Percentiles rank a stretch among this genome's conserved stretches.
Evolutionary conservation across 768 basidiomycete species (phyloP).

Genomic region (Amanita rimosa): DNA sequence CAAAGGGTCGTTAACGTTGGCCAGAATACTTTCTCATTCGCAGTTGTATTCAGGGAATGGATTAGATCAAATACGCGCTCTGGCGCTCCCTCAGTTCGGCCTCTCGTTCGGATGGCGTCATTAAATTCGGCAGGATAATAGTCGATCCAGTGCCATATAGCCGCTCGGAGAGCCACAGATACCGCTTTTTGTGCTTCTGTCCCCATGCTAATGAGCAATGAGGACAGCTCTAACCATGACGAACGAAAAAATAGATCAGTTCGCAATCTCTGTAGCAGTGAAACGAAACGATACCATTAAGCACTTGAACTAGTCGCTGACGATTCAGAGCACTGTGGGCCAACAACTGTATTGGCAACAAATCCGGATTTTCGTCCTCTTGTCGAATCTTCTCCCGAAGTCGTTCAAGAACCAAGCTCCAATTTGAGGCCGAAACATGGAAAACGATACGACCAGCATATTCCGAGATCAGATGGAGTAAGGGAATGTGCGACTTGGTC

Average conservation of each 20-base stretch:
- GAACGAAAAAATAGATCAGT: background rate
- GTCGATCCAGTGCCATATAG: constrained; percentile 88
- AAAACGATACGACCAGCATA: constrained; percentile 75
- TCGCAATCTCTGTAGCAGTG: background rate
- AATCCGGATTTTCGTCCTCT: constrained; percentile 51
- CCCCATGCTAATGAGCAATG: constrained; percentile 74
- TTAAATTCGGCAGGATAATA: constrained; percentile 70
- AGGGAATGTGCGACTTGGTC: constrained; percentile 38
- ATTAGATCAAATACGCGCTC: constrained; percentile 83
- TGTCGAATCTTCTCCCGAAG: constrained; percentile 59
- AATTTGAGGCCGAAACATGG: constrained; percentile 82
- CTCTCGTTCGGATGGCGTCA: constrained; percentile 50
- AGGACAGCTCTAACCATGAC: constrained; percentile 51
- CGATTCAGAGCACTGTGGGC: constrained; percentile 69
- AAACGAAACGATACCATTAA: constrained; percentile 41
- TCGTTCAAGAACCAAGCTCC: constrained; percentile 64
- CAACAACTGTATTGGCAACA: constrained; percentile 67
- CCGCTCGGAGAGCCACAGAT: constrained; percentile 59
- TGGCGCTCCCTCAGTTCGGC: constrained; percentile 67
- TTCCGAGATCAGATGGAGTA: constrained; percentile 55
- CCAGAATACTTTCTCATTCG: constrained; percentile 53
- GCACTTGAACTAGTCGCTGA: constrained; percentile 50
- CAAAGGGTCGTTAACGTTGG: constrained; percentile 70
- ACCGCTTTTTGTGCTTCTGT: constrained; percentile 62
- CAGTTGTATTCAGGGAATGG: constrained; percentile 29